A percentile compares a stretch with the other conserved stretches of the same genome.
These are phyloP conservation scores for Puccinia triticina DNA, from an alignment of 1,284 basidiomycete species.

Conservation along the genomic window DNA sequence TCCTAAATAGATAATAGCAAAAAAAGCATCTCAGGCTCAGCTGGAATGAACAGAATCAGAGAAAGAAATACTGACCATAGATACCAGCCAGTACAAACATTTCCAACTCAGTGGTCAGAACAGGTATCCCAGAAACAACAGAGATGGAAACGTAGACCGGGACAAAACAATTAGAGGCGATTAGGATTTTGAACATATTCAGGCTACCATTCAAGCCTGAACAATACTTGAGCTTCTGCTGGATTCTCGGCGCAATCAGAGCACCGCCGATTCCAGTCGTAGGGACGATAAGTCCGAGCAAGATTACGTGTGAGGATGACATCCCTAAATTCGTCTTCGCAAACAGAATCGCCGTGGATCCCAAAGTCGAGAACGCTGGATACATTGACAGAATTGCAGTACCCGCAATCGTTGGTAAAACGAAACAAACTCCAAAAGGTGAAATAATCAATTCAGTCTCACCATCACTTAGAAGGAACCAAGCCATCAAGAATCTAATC, in stretches of 20 bases:
- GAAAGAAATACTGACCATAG: constrained; percentile 68
- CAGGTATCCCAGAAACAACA: constrained; percentile 68
- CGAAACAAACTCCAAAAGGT: no score
- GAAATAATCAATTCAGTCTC: background rate
- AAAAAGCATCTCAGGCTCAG: constrained; percentile 35
- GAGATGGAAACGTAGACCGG: constrained; percentile 81
- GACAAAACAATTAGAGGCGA: constrained; percentile 70
- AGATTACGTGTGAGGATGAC: constrained; percentile 70
- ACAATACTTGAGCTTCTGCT: constrained; percentile 62
- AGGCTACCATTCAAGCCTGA: constrained; percentile 69
- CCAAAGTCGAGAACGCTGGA: constrained; percentile 77
- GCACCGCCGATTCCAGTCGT: constrained; percentile 74
- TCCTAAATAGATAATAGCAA: constrained; percentile 61
- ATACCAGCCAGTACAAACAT: constrained; percentile 80
- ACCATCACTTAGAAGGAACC: constrained; percentile 50
- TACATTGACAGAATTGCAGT: background rate
- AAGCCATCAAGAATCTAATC: constrained; percentile 39
- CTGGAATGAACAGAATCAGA: constrained; percentile 52
- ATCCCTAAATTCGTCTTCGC: constrained; percentile 78
- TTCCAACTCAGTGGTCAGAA: constrained; percentile 75
- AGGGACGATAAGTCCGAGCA: constrained; percentile 72
- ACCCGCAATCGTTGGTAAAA: background rate
- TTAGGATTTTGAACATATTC: constrained; percentile 69
- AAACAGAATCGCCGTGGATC: constrained; percentile 78
- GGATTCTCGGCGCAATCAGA: constrained; percentile 71